phyloP scores from a whole-genome alignment of 345 rosid species.

The Dipteronia dyeriana region DNA sequence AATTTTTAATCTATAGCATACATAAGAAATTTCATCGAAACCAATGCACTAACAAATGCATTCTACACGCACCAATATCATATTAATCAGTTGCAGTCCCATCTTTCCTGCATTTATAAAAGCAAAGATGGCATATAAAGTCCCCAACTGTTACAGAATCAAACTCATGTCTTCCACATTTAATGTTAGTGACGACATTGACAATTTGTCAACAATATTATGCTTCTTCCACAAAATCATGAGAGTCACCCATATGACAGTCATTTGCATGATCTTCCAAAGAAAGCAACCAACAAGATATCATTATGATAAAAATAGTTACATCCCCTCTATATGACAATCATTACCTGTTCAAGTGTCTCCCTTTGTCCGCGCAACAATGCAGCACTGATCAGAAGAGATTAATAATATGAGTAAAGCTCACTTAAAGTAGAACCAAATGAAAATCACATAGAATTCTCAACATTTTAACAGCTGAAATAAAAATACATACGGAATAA shows the following conservation, averaged over 20 bases:
- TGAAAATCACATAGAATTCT: slow-evolving; percentile 5
- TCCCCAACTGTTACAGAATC: neutral
- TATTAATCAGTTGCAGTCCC: neutral
- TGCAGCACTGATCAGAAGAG: slow-evolving; percentile 63
- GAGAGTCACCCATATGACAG: neutral
- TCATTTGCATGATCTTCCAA: neutral
- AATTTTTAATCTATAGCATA: neutral
- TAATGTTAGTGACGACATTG: neutral
- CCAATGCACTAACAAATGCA: neutral
- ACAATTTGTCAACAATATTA: neutral
- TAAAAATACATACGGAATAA: slow-evolving; percentile 77
- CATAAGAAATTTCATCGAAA: slow-evolving; percentile 8
- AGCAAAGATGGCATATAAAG: neutral
- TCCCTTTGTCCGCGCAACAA: slow-evolving; percentile 88
- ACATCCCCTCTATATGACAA: neutral
- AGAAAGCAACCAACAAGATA: neutral
- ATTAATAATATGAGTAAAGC: slow-evolving; percentile 10
- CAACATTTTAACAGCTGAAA: slow-evolving; percentile 4
- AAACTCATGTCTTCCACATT: neutral
- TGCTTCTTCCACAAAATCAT: slow-evolving; percentile 2
- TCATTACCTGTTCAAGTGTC: slow-evolving; percentile 73
- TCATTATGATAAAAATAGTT: neutral
- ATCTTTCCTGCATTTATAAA: neutral
- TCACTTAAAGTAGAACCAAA: slow-evolving; percentile 11
- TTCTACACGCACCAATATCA: neutral